Evolutionary conservation across 2,329 filamentous ascomycete genomes (phyloP), one percentile per base, ranked within the genome.

Genomic region (Penicillium paneum): DNA sequence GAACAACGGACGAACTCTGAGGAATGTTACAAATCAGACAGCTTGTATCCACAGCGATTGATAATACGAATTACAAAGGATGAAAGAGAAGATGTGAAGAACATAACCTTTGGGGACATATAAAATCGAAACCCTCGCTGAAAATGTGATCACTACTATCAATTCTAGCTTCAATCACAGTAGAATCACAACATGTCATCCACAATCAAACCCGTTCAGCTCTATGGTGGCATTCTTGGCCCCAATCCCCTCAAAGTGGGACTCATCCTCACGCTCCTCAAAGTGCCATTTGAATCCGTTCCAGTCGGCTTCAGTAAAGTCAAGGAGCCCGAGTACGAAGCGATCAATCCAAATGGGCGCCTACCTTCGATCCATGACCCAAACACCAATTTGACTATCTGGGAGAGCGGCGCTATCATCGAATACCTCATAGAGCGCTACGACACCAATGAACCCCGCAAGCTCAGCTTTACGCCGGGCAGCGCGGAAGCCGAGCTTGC

Each of bases 391-490:
- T 58, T 77, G 47, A 75, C 71, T 0, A 56, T 78, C 1, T 77
- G 76, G 74, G 76, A 79, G 53, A 76, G 74, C 19, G 75, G 74
- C 38, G 76, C 76, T 40, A 78, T 78, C 48, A 46, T 76, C 56
- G 69, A 76, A 55, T 78, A 78, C 54, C 68, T 78, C 2, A 51
- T 77, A 28, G 76, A 78, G 24, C 67, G 58, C 10, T 78, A 81
- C 67, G 78, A 81, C 62, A 72, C 61, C 21, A 63, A 72, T 1
- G 59, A 67, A 26, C 48, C 47, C 8, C 53, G 42, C 38, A 69
- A 68, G 43, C 52, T 79, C 24, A 72, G 68, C 44, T 78, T 74
- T 56, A 54, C 54, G 7, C 47, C 62, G 0, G 64, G 66, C 2
- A 67, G 64, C 5, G 64, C 68, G 3, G 75, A 78, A 31, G 66